Evolutionary conservation across 1,284 basidiomycete genomes (phyloP), one percentile per base, ranked within the genome.

Genomic region (Ganoderma leucocontextum): DNA sequence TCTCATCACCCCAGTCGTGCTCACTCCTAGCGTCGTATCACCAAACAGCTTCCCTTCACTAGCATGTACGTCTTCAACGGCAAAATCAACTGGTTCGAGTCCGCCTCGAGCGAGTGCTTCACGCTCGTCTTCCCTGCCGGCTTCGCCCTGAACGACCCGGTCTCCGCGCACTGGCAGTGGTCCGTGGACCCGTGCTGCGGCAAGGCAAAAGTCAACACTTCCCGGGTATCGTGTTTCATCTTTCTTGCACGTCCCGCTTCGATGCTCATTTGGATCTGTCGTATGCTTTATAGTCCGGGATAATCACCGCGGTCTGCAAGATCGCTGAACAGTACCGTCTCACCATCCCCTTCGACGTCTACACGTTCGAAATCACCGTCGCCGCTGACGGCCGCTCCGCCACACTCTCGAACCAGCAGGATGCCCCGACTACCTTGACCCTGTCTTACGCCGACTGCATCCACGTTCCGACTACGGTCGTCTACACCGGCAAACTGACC

Each of bases 121-220:
- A 58, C 57, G 19, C 33, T 58, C 57, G 57, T 58, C 36, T 58
- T 58, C 57, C 57, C 57, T 9, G 33, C 17, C 12, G 57, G 57
- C n/a, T n/a, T 58, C n/a, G 57, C 57, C 0, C 19, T 58, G 35
- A 58, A 58, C 57, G 57, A 58, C n/a, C 57, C 57, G 3, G 57
- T 58, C 36, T 38, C n/a, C 57, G 57, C 57, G 19, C 36, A 58
- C 57, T 58, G 57, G 57, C 57, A 58, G 15, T 58, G 57, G 57
- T 38, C 57, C 4, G 36, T 38, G 4, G 57, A 38, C 22, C n/a
- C 57, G 7, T 38, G n/a, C 10, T 25, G 47, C 47, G 57, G 36
- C 57, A 58, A 58, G 29, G 15, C 33, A 29, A 55, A 55, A 22
- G 29, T 35, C 35, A 58, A 36, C 36, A 38, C 10, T 19, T 22